A percentile compares a stretch with the other conserved stretches of the same genome.
phyloP scores from a whole-genome alignment of 106 monocot species.

The Allium fistulosum region DNA sequence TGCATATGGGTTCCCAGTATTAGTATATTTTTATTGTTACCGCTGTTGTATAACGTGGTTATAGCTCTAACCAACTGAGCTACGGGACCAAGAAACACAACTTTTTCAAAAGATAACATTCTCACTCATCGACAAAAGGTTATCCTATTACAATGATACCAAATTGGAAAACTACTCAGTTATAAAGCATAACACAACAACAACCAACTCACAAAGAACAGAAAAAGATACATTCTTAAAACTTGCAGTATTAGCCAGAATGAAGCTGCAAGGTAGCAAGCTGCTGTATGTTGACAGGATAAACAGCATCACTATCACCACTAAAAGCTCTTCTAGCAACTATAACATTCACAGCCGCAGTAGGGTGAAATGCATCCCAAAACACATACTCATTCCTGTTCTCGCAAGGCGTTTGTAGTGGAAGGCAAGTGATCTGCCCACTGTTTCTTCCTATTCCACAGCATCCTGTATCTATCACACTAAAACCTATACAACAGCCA shows the following conservation, averaged over 20 bases:
- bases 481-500: constrained; percentile 39
- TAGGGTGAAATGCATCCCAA: constrained; percentile 95
- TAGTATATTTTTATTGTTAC: too few species aligned
- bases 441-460: constrained; percentile 81
- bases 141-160: too few species aligned
- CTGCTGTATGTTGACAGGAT: constrained; percentile 71
- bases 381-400: constrained; percentile 63
- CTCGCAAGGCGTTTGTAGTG: constrained; percentile 52
- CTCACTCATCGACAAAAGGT: too few species aligned
- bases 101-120: too few species aligned
- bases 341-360: constrained; percentile 50
- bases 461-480: constrained; percentile 60
- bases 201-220: too few species aligned
- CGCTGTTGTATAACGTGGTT: too few species aligned
- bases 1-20: too few species aligned
- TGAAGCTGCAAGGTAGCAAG: constrained; percentile 33
- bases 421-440: constrained; percentile 81
- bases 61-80: constrained; percentile 98
- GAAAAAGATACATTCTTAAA: too few species aligned
- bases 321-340: constrained; percentile 50
- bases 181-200: too few species aligned
- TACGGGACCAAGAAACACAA: constrained; percentile 41
- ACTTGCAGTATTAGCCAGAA: background rate
- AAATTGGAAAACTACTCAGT: too few species aligned
- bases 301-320: constrained; percentile 25